Evolutionary conservation across 306 rosid genomes (phyloP).

Genomic region (Ochetophila trinervis): DNA sequence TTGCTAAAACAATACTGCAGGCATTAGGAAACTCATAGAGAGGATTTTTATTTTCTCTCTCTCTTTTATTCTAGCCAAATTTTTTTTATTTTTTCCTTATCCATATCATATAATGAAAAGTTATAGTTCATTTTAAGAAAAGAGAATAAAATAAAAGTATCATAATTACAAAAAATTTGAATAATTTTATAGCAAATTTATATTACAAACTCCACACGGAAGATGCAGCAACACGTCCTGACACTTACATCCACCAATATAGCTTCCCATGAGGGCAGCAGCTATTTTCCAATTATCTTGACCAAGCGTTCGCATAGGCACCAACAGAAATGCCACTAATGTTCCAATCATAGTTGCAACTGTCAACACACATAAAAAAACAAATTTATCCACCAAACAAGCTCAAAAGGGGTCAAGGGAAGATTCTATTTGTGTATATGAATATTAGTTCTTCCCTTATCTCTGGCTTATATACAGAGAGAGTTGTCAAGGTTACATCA

Average conservation of each 20-base stretch:
- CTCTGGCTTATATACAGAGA: too few species aligned
- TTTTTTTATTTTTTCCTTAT: background rate
- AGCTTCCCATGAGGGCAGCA: slow-evolving; percentile 54
- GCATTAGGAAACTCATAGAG: background rate
- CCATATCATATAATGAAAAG: background rate
- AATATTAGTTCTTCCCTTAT: too few species aligned
- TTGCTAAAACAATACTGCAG: background rate
- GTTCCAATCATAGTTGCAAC: slow-evolving; percentile 47
- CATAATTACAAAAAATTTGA: too few species aligned
- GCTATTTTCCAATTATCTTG: slow-evolving; percentile 57
- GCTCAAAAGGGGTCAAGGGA: background rate
- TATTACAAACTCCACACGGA: background rate
- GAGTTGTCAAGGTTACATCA: too few species aligned
- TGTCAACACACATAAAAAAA: slow-evolving; percentile 19
- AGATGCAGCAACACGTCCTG: background rate
- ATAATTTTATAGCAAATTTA: too few species aligned
- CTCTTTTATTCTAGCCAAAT: background rate
- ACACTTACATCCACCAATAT: slow-evolving; percentile 57
- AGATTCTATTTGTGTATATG: too few species aligned
- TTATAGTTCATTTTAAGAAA: too few species aligned
- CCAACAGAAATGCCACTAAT: slow-evolving; percentile 43
- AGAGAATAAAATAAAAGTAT: too few species aligned
- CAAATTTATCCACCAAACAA: background rate
- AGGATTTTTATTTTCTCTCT: background rate
- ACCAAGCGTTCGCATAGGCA: slow-evolving; percentile 55